Conservation (phyloP, 768 basidiomycete species). For the Hemileccinum impolitum region DNA sequence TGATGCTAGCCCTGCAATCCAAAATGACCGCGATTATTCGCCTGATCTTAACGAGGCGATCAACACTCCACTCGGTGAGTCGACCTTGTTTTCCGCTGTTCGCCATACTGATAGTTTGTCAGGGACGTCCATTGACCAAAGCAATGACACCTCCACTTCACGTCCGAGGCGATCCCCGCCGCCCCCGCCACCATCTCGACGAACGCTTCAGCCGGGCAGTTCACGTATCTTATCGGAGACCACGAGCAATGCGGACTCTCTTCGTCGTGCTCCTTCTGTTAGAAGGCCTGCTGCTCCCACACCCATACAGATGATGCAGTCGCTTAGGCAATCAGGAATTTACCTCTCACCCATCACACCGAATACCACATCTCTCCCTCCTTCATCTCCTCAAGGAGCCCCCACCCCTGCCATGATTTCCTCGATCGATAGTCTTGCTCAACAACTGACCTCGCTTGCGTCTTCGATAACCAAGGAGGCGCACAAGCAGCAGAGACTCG, state of each 20-base stretch:
- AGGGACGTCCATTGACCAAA: neutral
- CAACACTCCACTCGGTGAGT: slow-evolving; percentile 5
- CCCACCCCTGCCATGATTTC: neutral
- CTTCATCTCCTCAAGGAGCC: neutral
- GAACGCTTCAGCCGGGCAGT: neutral
- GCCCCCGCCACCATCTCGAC: neutral
- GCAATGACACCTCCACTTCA: neutral
- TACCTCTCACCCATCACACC: too few species aligned
- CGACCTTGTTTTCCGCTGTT: neutral
- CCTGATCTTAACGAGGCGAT: neutral
- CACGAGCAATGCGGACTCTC: neutral
- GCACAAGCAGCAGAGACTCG: neutral
- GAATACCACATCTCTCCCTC: too few species aligned
- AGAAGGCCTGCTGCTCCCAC: slow-evolving; percentile 9
- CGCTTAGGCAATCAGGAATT: neutral
- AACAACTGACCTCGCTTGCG: neutral
- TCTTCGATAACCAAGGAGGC: neutral
- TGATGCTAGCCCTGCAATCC: neutral
- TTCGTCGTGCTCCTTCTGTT: neutral
- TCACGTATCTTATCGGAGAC: neutral
- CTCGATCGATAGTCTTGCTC: neutral
- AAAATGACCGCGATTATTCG: neutral
- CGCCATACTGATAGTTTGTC: neutral
- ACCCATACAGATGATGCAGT: slow-evolving; percentile 2
- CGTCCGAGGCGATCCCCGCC: slow-evolving; percentile 4